Base-by-base conservation (phyloP, 2,329 filamentous ascomycete genomes). In the Beauveria medogensis region DNA sequence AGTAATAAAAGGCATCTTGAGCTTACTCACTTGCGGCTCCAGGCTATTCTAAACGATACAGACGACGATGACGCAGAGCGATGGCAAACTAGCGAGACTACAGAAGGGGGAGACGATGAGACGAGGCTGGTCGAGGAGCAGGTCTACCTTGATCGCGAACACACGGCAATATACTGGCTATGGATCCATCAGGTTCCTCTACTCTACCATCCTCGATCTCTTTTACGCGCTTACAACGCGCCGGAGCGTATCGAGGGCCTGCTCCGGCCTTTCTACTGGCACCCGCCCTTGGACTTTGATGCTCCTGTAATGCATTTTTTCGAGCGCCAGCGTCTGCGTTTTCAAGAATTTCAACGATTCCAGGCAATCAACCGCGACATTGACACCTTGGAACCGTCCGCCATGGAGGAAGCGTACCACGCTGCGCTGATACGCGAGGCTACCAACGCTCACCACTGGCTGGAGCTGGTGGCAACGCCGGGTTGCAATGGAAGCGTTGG, bases 331-430 rank as follows among this genome's bases (percentile, higher is more conserved):
- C 7, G 10, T 3, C 40, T 44, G n/a, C 57, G 57, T 1, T 59
- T 43, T 28, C 24, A 30, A 5, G 47, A 59, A 41, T 59, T 59
- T 3, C 26, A 16, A 3, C 57, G 48, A 14, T 53, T 37, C 30
- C 57, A 59, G 41, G 26, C 40, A 7, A 20, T 47, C 41, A 46
- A 47, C 16, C 57, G 48, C 26, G n/a, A n/a, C 28, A 8, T 47
- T 1, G 91, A 94, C 44, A 90, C 88, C 0, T 86, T 80, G 61
- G 90, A 94, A 74, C 85, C 86, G 68, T 94, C 90, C 0, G 75
- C 96, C 63, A 84, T 84, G 56, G 96, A 96, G 73, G 91, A 16
- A 24, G 48, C 26, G 5, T 53, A 53, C 26, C n/a, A 12, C 2
- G 56, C 46, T 14, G 47, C 30, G 20, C 30, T 58, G 8, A 24